Evolutionary conservation across 2,329 filamentous ascomycete genomes (phyloP).

Genomic region (Shiraia sp.): DNA sequence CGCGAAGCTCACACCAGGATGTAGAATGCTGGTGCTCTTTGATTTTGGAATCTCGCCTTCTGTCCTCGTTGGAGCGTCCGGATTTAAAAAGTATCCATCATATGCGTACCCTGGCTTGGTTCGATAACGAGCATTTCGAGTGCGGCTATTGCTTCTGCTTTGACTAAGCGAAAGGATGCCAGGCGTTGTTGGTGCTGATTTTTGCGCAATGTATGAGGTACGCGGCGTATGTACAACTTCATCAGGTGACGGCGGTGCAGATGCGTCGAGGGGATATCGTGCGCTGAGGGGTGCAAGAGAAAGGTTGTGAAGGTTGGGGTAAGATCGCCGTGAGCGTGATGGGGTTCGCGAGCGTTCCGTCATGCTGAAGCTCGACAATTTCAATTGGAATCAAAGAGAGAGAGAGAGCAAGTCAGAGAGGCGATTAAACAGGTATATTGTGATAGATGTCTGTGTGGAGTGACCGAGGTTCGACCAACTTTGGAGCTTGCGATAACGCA

Average conservation of each 20-base stretch:
- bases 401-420: too few relatives aligned
- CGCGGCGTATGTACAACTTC: constrained; percentile 35
- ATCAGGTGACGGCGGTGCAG: constrained; percentile 39
- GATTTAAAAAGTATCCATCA: constrained; percentile 37
- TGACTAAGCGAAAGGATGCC: constrained; percentile 52
- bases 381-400: too few relatives aligned
- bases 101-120: constrained; percentile 38
- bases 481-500: too few relatives aligned
- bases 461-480: constrained; percentile 31
- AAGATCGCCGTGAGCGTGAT: constrained; percentile 54
- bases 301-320: constrained; percentile 62
- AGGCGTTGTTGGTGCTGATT: constrained; percentile 54
- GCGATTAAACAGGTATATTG: too few relatives aligned
- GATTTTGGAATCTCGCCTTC: constrained; percentile 49
- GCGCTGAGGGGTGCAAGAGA: constrained; percentile 64
- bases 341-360: constrained; percentile 32
- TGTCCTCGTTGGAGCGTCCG: constrained; percentile 26
- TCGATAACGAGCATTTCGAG: constrained; percentile 36
- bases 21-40: constrained; percentile 51
- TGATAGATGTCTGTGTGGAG: constrained; percentile 18
- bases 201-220: constrained; percentile 54
- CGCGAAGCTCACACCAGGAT: constrained; percentile 34
- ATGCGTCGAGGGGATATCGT: constrained; percentile 56
- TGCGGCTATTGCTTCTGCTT: constrained; percentile 32
- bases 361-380: constrained; percentile 3